Evolutionary conservation across 2,329 filamentous ascomycete species (phyloP).

Genomic region (Aureobasidium subglaciale): DNA sequence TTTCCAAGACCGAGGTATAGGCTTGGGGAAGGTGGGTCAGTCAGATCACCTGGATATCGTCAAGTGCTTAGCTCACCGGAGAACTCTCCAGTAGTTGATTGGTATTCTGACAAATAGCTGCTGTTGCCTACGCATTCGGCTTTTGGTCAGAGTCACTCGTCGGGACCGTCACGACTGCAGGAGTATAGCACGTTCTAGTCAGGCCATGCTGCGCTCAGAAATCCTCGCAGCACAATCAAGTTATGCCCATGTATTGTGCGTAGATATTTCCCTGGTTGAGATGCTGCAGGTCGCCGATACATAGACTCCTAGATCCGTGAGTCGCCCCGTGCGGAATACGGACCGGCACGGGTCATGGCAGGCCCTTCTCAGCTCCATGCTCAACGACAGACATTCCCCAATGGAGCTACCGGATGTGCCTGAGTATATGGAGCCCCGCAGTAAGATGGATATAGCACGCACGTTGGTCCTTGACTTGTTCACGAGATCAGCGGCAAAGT

Average conservation of each 20-base stretch:
- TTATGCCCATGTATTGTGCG: conserved; percentile 4
- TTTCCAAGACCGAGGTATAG: neutral
- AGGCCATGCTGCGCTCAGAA: conserved; percentile 1
- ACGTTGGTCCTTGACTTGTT: conserved; percentile 4
- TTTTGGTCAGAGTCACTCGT: neutral
- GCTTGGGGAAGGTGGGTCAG: neutral
- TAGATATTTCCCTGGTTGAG: conserved; percentile 7
- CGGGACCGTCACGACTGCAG: neutral
- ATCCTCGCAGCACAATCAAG: conserved; percentile 11
- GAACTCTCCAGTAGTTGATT: neutral
- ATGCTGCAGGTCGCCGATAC: conserved; percentile 5
- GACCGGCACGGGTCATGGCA: conserved; percentile 7
- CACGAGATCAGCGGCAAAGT: conserved; percentile 14
- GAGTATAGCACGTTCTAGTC: conserved; percentile 9
- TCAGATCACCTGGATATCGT: neutral
- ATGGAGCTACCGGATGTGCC: conserved; percentile 1
- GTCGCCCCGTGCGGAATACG: conserved; percentile 7
- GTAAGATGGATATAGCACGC: conserved; percentile 12
- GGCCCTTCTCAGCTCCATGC: neutral
- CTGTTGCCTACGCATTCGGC: neutral
- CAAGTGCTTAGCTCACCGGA: neutral
- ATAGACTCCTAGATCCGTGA: neutral
- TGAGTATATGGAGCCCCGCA: conserved; percentile 5
- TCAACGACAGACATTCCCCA: neutral
- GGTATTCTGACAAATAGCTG: neutral